phyloP scores from a whole-genome alignment of 805 yeast species.

The Cyberlindnera xylosilytica region DNA sequence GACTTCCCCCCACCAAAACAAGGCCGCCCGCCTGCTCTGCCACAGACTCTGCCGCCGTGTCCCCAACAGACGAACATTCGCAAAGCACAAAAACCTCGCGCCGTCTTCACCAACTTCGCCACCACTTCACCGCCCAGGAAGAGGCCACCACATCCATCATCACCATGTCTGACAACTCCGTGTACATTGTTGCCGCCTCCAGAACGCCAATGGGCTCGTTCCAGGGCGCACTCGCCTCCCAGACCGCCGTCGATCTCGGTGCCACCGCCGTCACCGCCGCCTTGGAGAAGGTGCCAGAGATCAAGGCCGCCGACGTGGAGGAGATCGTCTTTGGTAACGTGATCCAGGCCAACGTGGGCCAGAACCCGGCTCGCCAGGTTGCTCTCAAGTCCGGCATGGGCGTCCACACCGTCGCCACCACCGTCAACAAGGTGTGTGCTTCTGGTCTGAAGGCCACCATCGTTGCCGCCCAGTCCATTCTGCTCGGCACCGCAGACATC shows the following conservation, averaged over 20 bases:
- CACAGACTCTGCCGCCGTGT: not conserved
- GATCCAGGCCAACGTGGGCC: conserved; percentile 89
- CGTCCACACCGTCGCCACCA: conserved; percentile 76
- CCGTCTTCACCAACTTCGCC: not conserved
- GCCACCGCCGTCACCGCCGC: conserved; percentile 91
- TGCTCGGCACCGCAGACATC: conserved; percentile 86
- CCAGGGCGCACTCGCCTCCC: conserved; percentile 77
- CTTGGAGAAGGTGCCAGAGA: conserved; percentile 74
- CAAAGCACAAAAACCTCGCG: not conserved
- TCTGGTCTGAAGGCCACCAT: conserved; percentile 92
- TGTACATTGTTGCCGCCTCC: conserved; percentile 85
- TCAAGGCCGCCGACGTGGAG: conserved; percentile 75
- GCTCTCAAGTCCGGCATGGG: conserved; percentile 87
- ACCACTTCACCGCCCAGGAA: not conserved
- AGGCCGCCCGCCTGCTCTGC: too few species aligned
- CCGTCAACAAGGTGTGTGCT: conserved; percentile 96
- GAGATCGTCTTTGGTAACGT: conserved; percentile 94
- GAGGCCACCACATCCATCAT: not conserved
- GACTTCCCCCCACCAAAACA: too few species aligned
- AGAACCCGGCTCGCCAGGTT: conserved; percentile 97
- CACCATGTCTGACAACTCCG: conserved; percentile 38
- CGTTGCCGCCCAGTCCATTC: conserved; percentile 84
- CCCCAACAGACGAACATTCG: not conserved
- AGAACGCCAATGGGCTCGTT: conserved; percentile 97
- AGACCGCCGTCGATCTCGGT: conserved; percentile 82